Base-by-base conservation (phyloP, 768 basidiomycete species). In the Suillus luteus region DNA sequence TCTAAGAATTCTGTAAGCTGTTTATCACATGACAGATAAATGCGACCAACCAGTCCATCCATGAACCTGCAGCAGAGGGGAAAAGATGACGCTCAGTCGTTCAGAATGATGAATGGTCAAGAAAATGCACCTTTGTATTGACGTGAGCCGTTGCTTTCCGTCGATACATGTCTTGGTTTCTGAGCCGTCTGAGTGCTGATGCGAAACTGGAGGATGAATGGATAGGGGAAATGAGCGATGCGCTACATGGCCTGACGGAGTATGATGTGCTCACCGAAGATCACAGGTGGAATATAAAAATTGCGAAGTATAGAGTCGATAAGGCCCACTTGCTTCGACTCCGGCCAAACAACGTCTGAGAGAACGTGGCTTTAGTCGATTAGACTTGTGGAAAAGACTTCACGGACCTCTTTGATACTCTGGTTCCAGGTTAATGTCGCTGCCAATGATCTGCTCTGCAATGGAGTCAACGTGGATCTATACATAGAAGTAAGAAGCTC, bases 281-380 rank as follows among this genome's bases (percentile, higher is more conserved):
- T 88, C 27, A 94, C 80, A 0, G 92, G 89, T 0, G 92, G 92
- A 10, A 94, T 83, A 62, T 91, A 92, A 65, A 87, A 92, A 70
- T 92, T 92, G 51, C 89, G 86, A 64, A 91, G 85, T 12, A 93
- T 80, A 2, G 89, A 91, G 71, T 93, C 92, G 48, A 94, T 86
- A 33, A 94, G 80, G 0, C 85, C 85, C 24, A 87, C 83, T 72
- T 92, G 90, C 73, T 93, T 92, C 3, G 79, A 68, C 64, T 91
- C 88, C 0, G 89, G 80, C 92, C 92, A 94, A 1, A 94, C 92
- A 44, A 93, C 85, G 55, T 87, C 91, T 91, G 59, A 11, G 15
- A 1, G 4, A 43, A 49, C 24, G 22, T 46, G 22, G 11, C 8
- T 48, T 40, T 55, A 38, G 19, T 43, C 44, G 55, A 12, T 33